Percentiles rank a stretch among this genome's conserved stretches.
phyloP scores from a whole-genome alignment of 2,329 filamentous ascomycete species.

The Cladosporium oxysporum region DNA sequence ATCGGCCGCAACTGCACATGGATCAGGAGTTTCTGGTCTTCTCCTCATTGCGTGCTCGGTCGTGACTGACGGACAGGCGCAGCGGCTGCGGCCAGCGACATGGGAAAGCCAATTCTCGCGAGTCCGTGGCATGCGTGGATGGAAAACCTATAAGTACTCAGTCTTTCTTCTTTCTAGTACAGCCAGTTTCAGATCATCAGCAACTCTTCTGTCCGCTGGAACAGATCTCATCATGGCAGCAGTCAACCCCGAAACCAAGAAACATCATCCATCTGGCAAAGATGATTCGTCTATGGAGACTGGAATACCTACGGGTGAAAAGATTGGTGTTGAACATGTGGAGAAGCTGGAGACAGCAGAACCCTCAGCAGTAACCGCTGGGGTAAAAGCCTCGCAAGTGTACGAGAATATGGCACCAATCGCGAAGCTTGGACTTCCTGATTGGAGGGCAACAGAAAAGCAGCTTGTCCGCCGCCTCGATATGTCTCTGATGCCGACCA shows the following conservation, averaged over 20 bases:
- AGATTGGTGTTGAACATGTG: background rate
- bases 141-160: background rate
- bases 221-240: background rate
- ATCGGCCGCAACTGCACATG: background rate
- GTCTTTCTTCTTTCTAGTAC: background rate
- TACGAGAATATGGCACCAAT: slow-evolving; percentile 10
- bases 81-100: background rate
- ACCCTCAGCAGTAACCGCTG: background rate
- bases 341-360: background rate
- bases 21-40: background rate
- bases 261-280: background rate
- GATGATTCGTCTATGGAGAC: slow-evolving; percentile 3
- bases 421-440: slow-evolving; percentile 3
- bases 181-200: background rate
- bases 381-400: slow-evolving; percentile 4
- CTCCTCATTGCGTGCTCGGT: background rate
- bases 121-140: background rate
- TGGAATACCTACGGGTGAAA: background rate
- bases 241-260: background rate
- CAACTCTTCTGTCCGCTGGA: background rate
- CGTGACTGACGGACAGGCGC: background rate
- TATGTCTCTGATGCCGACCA: slow-evolving; percentile 6
- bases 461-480: slow-evolving; percentile 3
- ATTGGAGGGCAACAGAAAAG: background rate
- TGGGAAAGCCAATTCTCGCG: background rate